Conservation (phyloP, 139 green algal species). For the Astrephomene gubernaculifera region DNA sequence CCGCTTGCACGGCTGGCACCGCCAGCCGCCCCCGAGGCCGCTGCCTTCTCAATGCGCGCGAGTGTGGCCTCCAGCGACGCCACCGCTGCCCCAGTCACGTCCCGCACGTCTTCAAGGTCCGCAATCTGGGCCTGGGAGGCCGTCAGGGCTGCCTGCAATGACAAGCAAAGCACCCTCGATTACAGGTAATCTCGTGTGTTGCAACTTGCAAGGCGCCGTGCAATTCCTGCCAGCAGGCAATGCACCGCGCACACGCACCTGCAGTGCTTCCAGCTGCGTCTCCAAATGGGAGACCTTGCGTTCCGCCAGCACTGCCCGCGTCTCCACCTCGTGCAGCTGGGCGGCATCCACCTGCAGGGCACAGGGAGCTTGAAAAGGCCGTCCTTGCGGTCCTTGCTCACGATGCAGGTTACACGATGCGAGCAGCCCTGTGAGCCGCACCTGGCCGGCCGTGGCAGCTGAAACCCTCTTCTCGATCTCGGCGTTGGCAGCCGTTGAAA, state of each 20-base stretch:
- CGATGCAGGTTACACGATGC: background rate
- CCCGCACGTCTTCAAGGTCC: conserved; percentile 58
- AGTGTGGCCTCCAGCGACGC: conserved; percentile 64
- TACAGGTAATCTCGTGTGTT: background rate
- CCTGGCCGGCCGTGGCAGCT: background rate
- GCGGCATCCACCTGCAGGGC: conserved; percentile 14
- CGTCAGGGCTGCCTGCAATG: conserved; percentile 31
- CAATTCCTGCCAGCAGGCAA: background rate
- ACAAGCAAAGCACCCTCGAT: background rate
- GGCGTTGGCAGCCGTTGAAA: background rate
- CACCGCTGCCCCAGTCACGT: conserved; percentile 64
- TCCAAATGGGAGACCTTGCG: conserved; percentile 34
- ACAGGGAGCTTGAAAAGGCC: background rate
- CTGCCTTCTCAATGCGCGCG: conserved; percentile 54
- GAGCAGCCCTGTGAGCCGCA: background rate
- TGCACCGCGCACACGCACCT: conserved; percentile 27
- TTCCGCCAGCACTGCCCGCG: conserved; percentile 23
- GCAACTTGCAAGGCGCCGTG: background rate
- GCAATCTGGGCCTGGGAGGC: conserved; percentile 12
- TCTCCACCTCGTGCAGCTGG: conserved; percentile 33
- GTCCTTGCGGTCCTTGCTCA: too few relatives aligned
- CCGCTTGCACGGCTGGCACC: background rate
- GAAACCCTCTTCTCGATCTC: conserved; percentile 10
- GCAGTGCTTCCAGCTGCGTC: conserved; percentile 38
- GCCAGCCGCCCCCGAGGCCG: background rate